Conservation (phyloP, 352 stramenopile genomes). For the Phytophthora ramorum region DNA sequence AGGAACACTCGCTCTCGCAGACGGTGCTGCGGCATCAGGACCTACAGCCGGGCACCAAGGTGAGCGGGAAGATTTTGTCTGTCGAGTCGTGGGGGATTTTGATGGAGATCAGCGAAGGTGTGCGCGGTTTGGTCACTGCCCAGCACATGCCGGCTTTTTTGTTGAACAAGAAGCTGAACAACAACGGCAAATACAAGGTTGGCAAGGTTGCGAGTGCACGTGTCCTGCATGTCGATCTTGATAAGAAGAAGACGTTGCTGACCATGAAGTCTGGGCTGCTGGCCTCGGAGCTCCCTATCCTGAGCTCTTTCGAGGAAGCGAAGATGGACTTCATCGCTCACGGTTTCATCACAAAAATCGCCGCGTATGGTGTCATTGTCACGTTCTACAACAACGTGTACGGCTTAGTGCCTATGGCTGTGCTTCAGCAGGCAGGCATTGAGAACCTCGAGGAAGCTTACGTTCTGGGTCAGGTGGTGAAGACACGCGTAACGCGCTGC, state of each 20-base stretch:
- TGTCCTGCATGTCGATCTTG: slow-evolving; percentile 86
- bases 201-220: slow-evolving; percentile 81
- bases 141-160: slow-evolving; percentile 86
- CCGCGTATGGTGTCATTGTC: slow-evolving; percentile 93
- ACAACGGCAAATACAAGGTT: slow-evolving; percentile 79
- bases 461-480: slow-evolving; percentile 87
- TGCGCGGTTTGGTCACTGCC: slow-evolving; percentile 74
- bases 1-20: slow-evolving; percentile 76
- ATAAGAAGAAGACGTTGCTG: slow-evolving; percentile 93
- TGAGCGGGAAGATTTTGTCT: slow-evolving; percentile 83
- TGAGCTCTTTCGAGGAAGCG: slow-evolving; percentile 81
- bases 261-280: slow-evolving; percentile 91
- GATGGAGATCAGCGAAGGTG: slow-evolving; percentile 86
- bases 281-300: slow-evolving; percentile 73
- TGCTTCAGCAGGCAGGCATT: slow-evolving; percentile 87
- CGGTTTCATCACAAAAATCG: slow-evolving; percentile 95
- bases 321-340: slow-evolving; percentile 76
- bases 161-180: slow-evolving; percentile 64
- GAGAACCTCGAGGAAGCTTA: slow-evolving; percentile 88
- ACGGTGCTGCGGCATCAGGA: slow-evolving; percentile 84
- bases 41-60: slow-evolving; percentile 70
- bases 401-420: slow-evolving; percentile 89
- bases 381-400: slow-evolving; percentile 97
- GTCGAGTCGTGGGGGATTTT: slow-evolving; percentile 88
- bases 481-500: slow-evolving; percentile 78